These are phyloP conservation scores for Cyathus striatus DNA, from an alignment of 768 basidiomycete species.

Conservation along the genomic window DNA sequence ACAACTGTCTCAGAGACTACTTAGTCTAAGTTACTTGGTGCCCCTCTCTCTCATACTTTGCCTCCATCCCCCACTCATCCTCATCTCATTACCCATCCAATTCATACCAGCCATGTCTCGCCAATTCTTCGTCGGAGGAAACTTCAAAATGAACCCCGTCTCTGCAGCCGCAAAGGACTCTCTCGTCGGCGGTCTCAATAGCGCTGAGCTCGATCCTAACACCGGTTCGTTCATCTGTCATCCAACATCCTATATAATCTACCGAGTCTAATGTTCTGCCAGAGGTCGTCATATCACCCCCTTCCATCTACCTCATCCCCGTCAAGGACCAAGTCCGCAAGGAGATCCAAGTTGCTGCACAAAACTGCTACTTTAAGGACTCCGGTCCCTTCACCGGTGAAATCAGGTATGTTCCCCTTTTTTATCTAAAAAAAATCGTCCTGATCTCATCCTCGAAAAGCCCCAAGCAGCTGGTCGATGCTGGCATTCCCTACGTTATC, in stretches of 20 bases:
- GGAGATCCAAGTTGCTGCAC: constrained; percentile 78
- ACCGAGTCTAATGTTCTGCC: constrained; percentile 4
- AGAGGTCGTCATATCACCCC: constrained; percentile 96
- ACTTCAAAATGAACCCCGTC: constrained; percentile 96
- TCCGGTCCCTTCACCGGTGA: constrained; percentile 96
- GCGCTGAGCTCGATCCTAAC: constrained; percentile 68
- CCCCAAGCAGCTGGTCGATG: constrained; percentile 79
- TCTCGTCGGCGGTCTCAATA: constrained; percentile 70
- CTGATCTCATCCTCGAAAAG: too few species aligned
- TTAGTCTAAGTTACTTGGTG: neutral
- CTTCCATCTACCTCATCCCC: constrained; percentile 80
- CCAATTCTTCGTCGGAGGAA: constrained; percentile 92
- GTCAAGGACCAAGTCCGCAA: constrained; percentile 57
- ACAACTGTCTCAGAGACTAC: neutral
- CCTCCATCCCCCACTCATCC: too few species aligned
- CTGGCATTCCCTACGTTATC: constrained; percentile 87
- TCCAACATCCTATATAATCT: too few species aligned
- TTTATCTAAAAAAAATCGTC: too few species aligned
- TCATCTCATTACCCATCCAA: neutral
- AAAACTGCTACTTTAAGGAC: constrained; percentile 83
- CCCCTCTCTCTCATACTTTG: neutral
- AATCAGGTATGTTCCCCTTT: constrained; percentile 58
- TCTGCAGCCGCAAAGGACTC: constrained; percentile 56
- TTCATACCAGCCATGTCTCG: constrained; percentile 38
- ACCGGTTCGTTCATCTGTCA: constrained; percentile 49